phyloP scores from a whole-genome alignment of 306 rosid genomes.

The Trifolium dubium region DNA sequence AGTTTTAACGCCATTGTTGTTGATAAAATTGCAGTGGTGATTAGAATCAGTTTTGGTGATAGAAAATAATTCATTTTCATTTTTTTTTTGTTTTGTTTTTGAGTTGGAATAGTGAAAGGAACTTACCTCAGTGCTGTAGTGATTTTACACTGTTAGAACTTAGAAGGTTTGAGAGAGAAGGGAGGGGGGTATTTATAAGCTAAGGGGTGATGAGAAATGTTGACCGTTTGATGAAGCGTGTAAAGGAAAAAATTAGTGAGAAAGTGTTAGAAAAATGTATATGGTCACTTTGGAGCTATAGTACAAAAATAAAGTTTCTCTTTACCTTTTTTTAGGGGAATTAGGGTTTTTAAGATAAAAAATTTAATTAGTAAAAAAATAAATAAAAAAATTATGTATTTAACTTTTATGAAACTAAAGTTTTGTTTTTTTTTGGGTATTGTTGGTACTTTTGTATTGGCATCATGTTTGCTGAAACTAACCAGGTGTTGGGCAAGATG shows the following conservation, averaged over 20 bases:
- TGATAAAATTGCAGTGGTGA: conserved; percentile 70
- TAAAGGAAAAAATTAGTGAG: background rate
- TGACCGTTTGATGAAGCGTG: conserved; percentile 42
- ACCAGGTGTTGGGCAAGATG: too few relatives aligned
- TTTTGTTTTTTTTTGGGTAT: too few relatives aligned
- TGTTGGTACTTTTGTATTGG: too few relatives aligned
- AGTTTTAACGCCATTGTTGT: conserved; percentile 68
- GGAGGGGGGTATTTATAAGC: conserved; percentile 33
- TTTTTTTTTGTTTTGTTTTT: background rate
- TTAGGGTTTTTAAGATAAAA: too few relatives aligned
- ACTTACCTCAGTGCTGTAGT: conserved; percentile 12
- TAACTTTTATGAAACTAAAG: too few relatives aligned
- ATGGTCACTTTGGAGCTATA: background rate
- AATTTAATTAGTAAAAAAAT: too few relatives aligned
- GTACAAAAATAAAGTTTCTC: conserved; percentile 5
- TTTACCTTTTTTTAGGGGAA: background rate
- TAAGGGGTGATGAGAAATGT: conserved; percentile 27
- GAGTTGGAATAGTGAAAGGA: too few relatives aligned
- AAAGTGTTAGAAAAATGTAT: background rate
- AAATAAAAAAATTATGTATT: too few relatives aligned
- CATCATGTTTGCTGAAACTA: too few relatives aligned
- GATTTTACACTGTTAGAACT: background rate
- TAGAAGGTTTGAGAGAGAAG: background rate
- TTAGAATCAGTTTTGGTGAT: conserved; percentile 51
- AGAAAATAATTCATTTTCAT: conserved; percentile 41